Base-by-base conservation (phyloP, 371 early-diverging fungal genomes). In the Umbelopsis sp. region DNA sequence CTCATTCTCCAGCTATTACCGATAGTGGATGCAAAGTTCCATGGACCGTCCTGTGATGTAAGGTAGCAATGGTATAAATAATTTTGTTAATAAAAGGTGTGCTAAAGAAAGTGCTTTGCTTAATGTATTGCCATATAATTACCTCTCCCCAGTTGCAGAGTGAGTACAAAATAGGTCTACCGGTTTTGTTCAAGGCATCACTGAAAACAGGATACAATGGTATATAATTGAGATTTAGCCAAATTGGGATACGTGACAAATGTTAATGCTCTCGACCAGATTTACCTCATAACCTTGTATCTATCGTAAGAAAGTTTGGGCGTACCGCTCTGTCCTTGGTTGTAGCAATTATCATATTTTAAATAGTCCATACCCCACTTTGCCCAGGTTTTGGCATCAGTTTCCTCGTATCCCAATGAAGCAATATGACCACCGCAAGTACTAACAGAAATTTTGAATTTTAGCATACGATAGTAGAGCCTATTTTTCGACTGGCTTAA, bases 301-400 rank as follows among this genome's bases (percentile, higher is more conserved):
- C 66, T 20, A 29, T 50, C 50, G 18, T 50, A 66, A 10, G 50
- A 48, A 35, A 66, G 45, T 5, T 48, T 45, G 9, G 66, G 66
- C 4, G 66, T 66, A 35, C 66, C 66, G 20, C 66, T 66, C 24
- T 66, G 20, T 14, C 65, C 57, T 22, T 77, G 63, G 45, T 77
- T 78, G 46, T 67, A 67, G 71, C 84, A 84, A 70, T 80, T 82
- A 67, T 84, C 82, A 63, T 80, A 80, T 69, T 84, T 84, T n/a
- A 84, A 67, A 71, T 77, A 81, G 53, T 84, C 85, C 10, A 84
- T 69, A 9, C 69, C 80, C 82, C 81, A 82, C 16, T 44, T 38
- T 41, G 82, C 82, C 66, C 72, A 84, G 14, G 70, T 69, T 29
- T 63, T 35, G 10, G 82, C 82, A 67, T 84, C 85, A 32, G 70